Evolutionary conservation across 1,284 basidiomycete species (phyloP).

Genomic region (Apiotrichum siamense): DNA sequence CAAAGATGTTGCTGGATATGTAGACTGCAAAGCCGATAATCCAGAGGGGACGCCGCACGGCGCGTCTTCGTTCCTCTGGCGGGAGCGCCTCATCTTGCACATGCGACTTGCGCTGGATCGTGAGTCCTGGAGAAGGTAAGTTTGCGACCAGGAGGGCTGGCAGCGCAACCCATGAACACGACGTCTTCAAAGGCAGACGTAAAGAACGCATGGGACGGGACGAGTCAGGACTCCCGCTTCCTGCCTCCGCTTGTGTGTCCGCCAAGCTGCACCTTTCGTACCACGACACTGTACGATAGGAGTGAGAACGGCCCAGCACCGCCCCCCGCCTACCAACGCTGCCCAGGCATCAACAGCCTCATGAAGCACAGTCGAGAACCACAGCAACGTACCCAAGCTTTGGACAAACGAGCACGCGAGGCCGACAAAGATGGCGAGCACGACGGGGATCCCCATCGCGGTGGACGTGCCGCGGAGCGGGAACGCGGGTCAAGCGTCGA

Average conservation of each 20-base stretch:
- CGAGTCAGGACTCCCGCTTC: too few species aligned
- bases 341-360: not conserved
- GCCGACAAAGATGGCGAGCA: slow-evolving; percentile 62
- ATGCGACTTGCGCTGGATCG: slow-evolving; percentile 92
- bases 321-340: too few species aligned
- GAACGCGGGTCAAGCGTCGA: not conserved
- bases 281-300: not conserved
- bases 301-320: too few species aligned
- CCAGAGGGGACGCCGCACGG: slow-evolving; percentile 77
- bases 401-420: slow-evolving; percentile 84
- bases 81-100: slow-evolving; percentile 73
- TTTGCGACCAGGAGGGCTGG: too few species aligned
- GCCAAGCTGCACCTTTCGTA: too few species aligned
- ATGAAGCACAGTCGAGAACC: not conserved
- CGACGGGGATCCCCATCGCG: slow-evolving; percentile 51
- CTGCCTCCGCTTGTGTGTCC: too few species aligned
- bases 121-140: slow-evolving; percentile 56
- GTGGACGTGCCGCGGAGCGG: not conserved
- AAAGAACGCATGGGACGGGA: too few species aligned
- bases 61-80: slow-evolving; percentile 58
- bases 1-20: slow-evolving; percentile 81
- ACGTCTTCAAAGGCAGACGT: too few species aligned
- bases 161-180: too few species aligned
- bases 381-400: slow-evolving; percentile 56
- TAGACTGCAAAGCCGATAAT: slow-evolving; percentile 76